phyloP scores from a whole-genome alignment of 2,329 filamentous ascomycete species.

The Microcyclospora tardicrescens region DNA sequence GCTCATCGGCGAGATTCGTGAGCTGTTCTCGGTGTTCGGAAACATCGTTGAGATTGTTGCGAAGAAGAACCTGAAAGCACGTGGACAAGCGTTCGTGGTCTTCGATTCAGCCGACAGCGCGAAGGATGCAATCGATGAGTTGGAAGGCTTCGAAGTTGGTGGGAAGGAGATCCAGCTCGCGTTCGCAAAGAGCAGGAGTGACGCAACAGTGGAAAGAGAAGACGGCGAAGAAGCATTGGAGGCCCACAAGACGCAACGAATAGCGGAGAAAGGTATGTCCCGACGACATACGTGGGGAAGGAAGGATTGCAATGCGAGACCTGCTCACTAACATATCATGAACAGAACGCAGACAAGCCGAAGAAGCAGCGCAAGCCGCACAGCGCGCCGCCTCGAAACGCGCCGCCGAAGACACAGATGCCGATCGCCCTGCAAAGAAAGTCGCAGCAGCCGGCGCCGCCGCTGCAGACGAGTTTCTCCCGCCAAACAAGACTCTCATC shows the following conservation, averaged over 20 bases:
- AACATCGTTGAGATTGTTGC: conserved; percentile 72
- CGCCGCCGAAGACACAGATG: conserved; percentile 44
- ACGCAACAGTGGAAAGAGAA: conserved; percentile 67
- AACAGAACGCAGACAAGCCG: conserved; percentile 63
- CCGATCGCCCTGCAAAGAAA: conserved; percentile 53
- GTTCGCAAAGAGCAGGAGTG: conserved; percentile 70
- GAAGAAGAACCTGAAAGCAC: conserved; percentile 81
- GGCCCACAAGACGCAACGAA: conserved; percentile 65
- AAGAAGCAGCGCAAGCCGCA: conserved; percentile 62
- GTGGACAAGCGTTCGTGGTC: conserved; percentile 91
- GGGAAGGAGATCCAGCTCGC: conserved; percentile 80
- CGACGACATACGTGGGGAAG: conserved; percentile 35
- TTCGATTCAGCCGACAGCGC: conserved; percentile 76
- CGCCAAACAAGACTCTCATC: conserved; percentile 94
- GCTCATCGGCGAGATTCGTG: conserved; percentile 58
- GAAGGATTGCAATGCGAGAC: conserved; percentile 1
- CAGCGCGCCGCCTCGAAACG: conserved; percentile 17
- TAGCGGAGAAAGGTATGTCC: conserved; percentile 74
- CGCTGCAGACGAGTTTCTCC: conserved; percentile 94
- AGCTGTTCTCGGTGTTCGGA: conserved; percentile 82
- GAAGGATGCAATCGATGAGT: conserved; percentile 66
- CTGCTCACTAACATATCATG: not conserved
- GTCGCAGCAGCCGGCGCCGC: conserved; percentile 59
- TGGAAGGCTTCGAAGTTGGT: conserved; percentile 86
- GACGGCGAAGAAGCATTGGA: conserved; percentile 75